A percentile compares a stretch with the other conserved stretches of the same genome.
Evolutionary conservation across 2,329 filamentous ascomycete species (phyloP).

Genomic region (Metarhizium humberi): DNA sequence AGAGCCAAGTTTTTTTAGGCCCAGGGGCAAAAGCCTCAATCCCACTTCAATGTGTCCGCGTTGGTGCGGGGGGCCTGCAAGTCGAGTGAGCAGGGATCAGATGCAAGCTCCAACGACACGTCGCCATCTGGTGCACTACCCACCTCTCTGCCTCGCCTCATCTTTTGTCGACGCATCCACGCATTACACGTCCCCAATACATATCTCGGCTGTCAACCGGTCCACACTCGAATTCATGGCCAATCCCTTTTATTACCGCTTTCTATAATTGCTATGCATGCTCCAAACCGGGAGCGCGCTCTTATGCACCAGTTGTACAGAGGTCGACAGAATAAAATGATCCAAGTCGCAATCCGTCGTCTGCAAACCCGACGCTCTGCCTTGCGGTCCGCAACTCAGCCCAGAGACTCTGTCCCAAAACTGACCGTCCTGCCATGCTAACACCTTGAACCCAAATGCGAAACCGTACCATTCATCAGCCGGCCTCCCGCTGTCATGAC

Average conservation of each 20-base stretch:
- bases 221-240: not conserved
- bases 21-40: no score
- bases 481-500: conserved; percentile 21
- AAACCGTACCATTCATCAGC: conserved; percentile 13
- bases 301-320: conserved; percentile 8
- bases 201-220: not conserved
- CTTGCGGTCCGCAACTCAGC: conserved; percentile 3
- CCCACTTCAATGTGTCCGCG: no score
- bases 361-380: conserved; percentile 2
- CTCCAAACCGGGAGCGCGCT: conserved; percentile 6
- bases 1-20: no score
- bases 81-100: no score
- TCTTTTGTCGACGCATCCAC: no score
- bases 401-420: conserved; percentile 3
- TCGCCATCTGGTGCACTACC: no score
- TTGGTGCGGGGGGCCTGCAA: no score
- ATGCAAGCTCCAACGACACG: no score
- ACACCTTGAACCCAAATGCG: conserved; percentile 7
- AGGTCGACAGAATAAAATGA: conserved; percentile 1
- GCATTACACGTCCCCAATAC: not conserved
- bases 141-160: no score
- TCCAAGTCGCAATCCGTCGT: not conserved
- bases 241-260: not conserved
- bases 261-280: conserved; percentile 2
- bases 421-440: conserved; percentile 6